A percentile compares a stretch with the other conserved stretches of the same genome.
phyloP scores from a whole-genome alignment of 768 basidiomycete species.

The Lactarius sanguifluus region DNA sequence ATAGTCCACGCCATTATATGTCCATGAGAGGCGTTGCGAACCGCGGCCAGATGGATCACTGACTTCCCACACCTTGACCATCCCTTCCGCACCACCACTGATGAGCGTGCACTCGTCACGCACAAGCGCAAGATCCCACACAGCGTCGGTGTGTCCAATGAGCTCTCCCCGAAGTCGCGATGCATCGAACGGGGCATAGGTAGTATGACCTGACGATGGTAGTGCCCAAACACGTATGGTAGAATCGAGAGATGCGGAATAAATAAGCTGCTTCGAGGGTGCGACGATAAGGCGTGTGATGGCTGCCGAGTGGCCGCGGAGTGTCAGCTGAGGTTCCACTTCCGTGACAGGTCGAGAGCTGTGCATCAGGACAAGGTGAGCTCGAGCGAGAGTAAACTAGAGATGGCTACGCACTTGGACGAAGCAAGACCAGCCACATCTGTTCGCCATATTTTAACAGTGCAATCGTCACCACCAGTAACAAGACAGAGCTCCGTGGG shows the following conservation, averaged over 20 bases:
- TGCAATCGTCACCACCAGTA: conserved; percentile 94
- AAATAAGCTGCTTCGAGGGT: conserved; percentile 71
- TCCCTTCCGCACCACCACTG: conserved; percentile 88
- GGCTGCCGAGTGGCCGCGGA: conserved; percentile 89
- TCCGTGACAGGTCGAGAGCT: conserved; percentile 70
- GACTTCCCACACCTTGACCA: conserved; percentile 93
- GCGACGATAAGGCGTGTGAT: conserved; percentile 85
- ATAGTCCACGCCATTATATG: conserved; percentile 66
- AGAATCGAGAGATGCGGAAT: conserved; percentile 91
- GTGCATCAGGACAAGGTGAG: conserved; percentile 39
- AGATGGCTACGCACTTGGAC: conserved; percentile 59
- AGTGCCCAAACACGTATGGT: conserved; percentile 91
- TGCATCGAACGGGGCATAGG: conserved; percentile 90
- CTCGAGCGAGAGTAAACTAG: conserved; percentile 7
- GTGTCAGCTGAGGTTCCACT: conserved; percentile 89
- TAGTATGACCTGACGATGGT: conserved; percentile 73
- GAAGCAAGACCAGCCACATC: conserved; percentile 74
- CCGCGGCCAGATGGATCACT: conserved; percentile 58
- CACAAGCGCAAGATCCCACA: conserved; percentile 92
- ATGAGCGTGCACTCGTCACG: conserved; percentile 82
- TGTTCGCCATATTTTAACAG: conserved; percentile 94
- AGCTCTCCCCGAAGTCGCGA: conserved; percentile 74
- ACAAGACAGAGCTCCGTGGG: conserved; percentile 81
- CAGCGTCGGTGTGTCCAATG: conserved; percentile 91
- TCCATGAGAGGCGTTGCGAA: conserved; percentile 75